These are phyloP conservation scores for Monosporascus ibericus DNA, from an alignment of 2,329 filamentous ascomycete species.

Conservation along the genomic window DNA sequence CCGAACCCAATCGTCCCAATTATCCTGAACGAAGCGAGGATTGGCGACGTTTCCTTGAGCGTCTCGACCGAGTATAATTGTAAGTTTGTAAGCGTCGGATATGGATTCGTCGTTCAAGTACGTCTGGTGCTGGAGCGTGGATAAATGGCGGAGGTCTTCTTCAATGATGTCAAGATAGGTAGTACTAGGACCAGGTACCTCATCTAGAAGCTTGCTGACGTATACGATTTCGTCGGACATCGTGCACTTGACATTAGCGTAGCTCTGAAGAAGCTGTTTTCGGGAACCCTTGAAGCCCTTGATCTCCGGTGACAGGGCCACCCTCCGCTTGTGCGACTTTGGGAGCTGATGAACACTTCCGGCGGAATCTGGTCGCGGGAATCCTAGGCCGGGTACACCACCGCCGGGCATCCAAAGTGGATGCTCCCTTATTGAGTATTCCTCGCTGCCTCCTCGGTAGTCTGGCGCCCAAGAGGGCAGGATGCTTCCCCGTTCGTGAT, in stretches of 20 bases:
- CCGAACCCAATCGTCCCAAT: slow-evolving; percentile 7
- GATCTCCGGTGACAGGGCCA: slow-evolving; percentile 7
- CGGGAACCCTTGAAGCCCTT: slow-evolving; percentile 7
- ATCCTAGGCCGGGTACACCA: slow-evolving; percentile 3
- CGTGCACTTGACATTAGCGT: slow-evolving; percentile 10
- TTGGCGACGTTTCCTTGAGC: neutral
- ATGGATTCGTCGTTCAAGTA: slow-evolving; percentile 6
- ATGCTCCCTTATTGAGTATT: slow-evolving; percentile 1
- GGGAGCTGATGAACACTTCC: slow-evolving; percentile 1
- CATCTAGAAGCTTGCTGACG: slow-evolving; percentile 8
- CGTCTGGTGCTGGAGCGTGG: slow-evolving; percentile 1
- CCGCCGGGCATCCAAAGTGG: slow-evolving; percentile 6
- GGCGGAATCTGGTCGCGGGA: slow-evolving; percentile 2
- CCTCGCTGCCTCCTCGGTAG: slow-evolving; percentile 2
- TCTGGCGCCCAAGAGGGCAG: slow-evolving; percentile 18
- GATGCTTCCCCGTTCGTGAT: slow-evolving; percentile 7
- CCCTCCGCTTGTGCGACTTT: slow-evolving; percentile 1
- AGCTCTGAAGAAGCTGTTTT: slow-evolving; percentile 17
- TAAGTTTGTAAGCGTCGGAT: slow-evolving; percentile 7
- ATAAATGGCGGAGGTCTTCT: slow-evolving; percentile 4
- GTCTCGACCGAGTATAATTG: slow-evolving; percentile 3
- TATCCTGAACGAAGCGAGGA: slow-evolving; percentile 1
- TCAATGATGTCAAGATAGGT: neutral
- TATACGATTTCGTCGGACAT: slow-evolving; percentile 20
- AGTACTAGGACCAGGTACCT: neutral